phyloP scores from a whole-genome alignment of 1,139 yeast genomes.

The Scheffersomyces segobiensis region DNA sequence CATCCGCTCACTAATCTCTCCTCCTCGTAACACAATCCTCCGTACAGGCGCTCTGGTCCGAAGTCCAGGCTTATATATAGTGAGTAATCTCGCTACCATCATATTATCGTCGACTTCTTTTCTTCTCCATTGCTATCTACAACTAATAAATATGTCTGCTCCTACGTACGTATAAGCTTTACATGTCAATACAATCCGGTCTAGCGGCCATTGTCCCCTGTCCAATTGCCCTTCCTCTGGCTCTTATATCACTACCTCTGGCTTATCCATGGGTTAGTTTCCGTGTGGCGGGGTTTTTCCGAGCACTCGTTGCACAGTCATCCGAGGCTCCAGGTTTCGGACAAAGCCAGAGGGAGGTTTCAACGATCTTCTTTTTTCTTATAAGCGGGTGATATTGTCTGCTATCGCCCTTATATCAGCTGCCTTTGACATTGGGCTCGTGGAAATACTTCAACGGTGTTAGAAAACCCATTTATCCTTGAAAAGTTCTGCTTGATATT shows the following conservation, averaged over 20 bases:
- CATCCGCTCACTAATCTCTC: not conserved
- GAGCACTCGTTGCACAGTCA: not conserved
- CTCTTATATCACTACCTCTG: not conserved
- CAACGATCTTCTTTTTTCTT: not conserved
- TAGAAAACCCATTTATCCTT: not conserved
- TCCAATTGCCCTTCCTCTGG: not conserved
- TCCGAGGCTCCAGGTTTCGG: not conserved
- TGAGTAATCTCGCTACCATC: not conserved
- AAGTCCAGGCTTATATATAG: not conserved
- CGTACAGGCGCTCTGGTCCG: not conserved
- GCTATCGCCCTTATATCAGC: not conserved
- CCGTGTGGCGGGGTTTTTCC: not conserved
- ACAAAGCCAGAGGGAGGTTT: not conserved
- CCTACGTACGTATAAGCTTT: conserved; percentile 42
- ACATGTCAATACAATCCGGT: not conserved
- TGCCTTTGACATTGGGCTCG: not conserved
- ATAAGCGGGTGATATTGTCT: not conserved
- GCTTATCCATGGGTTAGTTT: not conserved
- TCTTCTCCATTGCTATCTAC: conserved; percentile 3
- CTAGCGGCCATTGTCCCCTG: not conserved
- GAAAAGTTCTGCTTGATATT: not conserved
- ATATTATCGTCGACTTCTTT: conserved; percentile 2
- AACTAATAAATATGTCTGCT: conserved; percentile 32
- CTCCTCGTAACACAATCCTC: not conserved
- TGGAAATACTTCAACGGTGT: not conserved